These are phyloP conservation scores for Wolfiporia cocos DNA, from an alignment of 1,284 basidiomycete species.

Conservation along the genomic window DNA sequence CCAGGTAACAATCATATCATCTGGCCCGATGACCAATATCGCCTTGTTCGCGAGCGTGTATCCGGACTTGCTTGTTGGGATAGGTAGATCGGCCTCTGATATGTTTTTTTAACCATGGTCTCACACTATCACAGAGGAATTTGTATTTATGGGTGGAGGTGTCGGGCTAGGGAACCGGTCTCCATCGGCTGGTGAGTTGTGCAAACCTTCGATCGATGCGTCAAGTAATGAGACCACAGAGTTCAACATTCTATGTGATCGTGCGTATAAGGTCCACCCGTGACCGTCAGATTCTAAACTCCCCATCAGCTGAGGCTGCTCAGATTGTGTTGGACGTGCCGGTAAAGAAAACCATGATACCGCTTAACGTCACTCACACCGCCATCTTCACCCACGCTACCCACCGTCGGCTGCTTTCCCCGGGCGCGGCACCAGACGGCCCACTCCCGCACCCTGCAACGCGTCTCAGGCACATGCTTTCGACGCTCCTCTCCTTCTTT, in stretches of 20 bases:
- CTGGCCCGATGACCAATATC: slow-evolving; percentile 82
- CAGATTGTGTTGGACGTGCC: slow-evolving; percentile 70
- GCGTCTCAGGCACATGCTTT: slow-evolving; percentile 64
- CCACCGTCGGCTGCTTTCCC: slow-evolving; percentile 45
- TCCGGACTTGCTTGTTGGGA: slow-evolving; percentile 59
- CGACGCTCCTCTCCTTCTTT: slow-evolving; percentile 69
- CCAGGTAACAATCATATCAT: slow-evolving; percentile 64
- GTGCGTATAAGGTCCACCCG: slow-evolving; percentile 32
- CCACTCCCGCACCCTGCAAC: slow-evolving; percentile 39
- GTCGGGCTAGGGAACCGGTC: slow-evolving; percentile 78
- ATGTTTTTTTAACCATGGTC: no score
- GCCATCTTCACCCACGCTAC: slow-evolving; percentile 60
- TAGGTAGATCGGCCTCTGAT: slow-evolving; percentile 24
- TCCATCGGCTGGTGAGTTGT: slow-evolving; percentile 54
- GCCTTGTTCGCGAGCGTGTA: slow-evolving; percentile 71
- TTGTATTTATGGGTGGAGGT: slow-evolving; percentile 88
- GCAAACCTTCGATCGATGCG: not conserved
- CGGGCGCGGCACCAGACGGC: slow-evolving; percentile 15
- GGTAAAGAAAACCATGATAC: slow-evolving; percentile 62
- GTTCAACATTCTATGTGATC: slow-evolving; percentile 80
- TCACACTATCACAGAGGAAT: slow-evolving; percentile 39
- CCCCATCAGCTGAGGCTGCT: slow-evolving; percentile 62
- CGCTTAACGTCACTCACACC: slow-evolving; percentile 80
- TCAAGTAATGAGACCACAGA: slow-evolving; percentile 32
- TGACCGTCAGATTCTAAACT: slow-evolving; percentile 1